Evolutionary conservation across 495 filamentous ascomycete genomes (phyloP).

Genomic region (Penicillium parvum): DNA sequence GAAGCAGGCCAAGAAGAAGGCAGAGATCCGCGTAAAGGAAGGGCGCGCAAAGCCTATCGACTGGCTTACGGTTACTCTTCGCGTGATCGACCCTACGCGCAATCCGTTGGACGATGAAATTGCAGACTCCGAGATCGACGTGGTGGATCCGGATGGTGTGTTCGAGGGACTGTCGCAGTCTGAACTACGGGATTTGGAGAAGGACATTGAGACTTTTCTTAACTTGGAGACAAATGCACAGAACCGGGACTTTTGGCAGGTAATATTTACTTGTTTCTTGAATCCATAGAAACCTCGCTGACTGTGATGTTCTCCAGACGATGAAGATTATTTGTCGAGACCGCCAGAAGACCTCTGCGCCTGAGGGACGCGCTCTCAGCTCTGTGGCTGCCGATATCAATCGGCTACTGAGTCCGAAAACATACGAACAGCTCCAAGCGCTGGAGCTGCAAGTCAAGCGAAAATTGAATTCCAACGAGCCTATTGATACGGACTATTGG

Average conservation of each 20-base stretch:
- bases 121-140: slow-evolving; percentile 66
- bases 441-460: slow-evolving; percentile 79
- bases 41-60: slow-evolving; percentile 90
- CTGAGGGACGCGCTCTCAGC: slow-evolving; percentile 68
- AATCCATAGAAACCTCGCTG: neutral
- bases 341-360: slow-evolving; percentile 61
- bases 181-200: slow-evolving; percentile 72
- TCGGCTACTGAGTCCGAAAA: slow-evolving; percentile 77
- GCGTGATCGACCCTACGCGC: slow-evolving; percentile 80
- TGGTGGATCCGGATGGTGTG: slow-evolving; percentile 78
- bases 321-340: slow-evolving; percentile 82
- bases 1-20: slow-evolving; percentile 97
- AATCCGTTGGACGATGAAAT: slow-evolving; percentile 78
- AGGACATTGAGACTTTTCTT: slow-evolving; percentile 82
- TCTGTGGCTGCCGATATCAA: slow-evolving; percentile 88
- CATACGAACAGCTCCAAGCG: slow-evolving; percentile 75
- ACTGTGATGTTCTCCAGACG: slow-evolving; percentile 43
- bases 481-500: slow-evolving; percentile 97
- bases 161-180: slow-evolving; percentile 69
- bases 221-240: slow-evolving; percentile 70
- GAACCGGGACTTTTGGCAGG: slow-evolving; percentile 86
- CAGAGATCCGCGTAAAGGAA: slow-evolving; percentile 92
- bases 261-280: slow-evolving; percentile 23
- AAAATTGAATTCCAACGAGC: slow-evolving; percentile 83
- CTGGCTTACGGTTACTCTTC: slow-evolving; percentile 87